phyloP scores from a whole-genome alignment of 768 basidiomycete species.

The Suillus occidentalis region DNA sequence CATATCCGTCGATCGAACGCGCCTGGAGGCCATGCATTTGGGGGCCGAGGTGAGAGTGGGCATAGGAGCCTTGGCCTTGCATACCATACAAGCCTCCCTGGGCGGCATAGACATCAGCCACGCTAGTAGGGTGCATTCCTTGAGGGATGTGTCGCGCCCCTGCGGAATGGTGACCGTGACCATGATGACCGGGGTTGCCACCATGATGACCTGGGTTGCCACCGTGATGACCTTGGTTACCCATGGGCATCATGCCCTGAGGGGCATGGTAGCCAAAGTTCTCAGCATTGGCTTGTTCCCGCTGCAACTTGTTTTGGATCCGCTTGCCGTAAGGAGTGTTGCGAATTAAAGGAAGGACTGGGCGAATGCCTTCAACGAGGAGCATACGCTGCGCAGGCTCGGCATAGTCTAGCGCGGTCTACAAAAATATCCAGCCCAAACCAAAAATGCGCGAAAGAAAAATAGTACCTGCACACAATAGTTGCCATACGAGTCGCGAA shows the following conservation, averaged over 20 bases:
- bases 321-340: constrained; percentile 99
- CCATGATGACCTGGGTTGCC: constrained; percentile 40
- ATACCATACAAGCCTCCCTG: constrained; percentile 64
- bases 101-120: constrained; percentile 64
- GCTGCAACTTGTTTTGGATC: constrained; percentile 97
- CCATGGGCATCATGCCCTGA: constrained; percentile 59
- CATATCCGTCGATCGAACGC: constrained; percentile 79
- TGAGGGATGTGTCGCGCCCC: constrained; percentile 59
- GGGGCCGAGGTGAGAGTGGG: constrained; percentile 53
- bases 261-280: constrained; percentile 58
- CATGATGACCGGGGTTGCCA: constrained; percentile 43
- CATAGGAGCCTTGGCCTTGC: constrained; percentile 55
- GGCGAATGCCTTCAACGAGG: constrained; percentile 95
- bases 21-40: constrained; percentile 64
- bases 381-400: constrained; percentile 90
- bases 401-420: constrained; percentile 98
- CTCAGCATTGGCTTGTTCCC: constrained; percentile 80
- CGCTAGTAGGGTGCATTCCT: constrained; percentile 49
- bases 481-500: constrained; percentile 96
- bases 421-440: constrained; percentile 21
- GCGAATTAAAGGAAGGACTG: constrained; percentile 96
- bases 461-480: constrained; percentile 83
- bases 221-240: constrained; percentile 26
- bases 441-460: constrained; percentile 5
- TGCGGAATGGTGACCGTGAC: constrained; percentile 35